A percentile compares a stretch with the other conserved stretches of the same genome.
Evolutionary conservation across 2,329 filamentous ascomycete species (phyloP).

Genomic region (Fusarium floridanum): DNA sequence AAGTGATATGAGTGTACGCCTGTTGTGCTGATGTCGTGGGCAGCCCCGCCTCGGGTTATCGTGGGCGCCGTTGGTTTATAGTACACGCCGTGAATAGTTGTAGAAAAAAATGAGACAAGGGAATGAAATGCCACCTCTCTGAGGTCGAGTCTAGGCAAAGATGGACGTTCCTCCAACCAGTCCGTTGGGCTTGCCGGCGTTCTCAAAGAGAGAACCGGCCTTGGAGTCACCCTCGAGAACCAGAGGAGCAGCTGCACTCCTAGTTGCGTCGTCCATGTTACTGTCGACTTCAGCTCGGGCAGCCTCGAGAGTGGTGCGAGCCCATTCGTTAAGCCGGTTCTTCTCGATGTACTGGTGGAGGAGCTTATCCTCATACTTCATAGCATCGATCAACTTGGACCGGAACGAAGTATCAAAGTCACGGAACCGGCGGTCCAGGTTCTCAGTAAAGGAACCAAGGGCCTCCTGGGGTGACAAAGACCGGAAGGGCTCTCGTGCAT

Average conservation of each 20-base stretch:
- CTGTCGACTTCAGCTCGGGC: slow-evolving; percentile 53
- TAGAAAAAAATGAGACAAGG: neutral
- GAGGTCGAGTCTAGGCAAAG: slow-evolving; percentile 20
- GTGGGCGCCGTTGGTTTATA: slow-evolving; percentile 16
- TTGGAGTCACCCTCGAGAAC: slow-evolving; percentile 17
- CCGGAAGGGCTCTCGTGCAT: slow-evolving; percentile 57
- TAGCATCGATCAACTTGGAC: slow-evolving; percentile 76
- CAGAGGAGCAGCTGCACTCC: slow-evolving; percentile 19
- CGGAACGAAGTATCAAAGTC: slow-evolving; percentile 73
- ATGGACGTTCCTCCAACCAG: slow-evolving; percentile 13
- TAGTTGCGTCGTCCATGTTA: slow-evolving; percentile 50
- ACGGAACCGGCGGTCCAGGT: slow-evolving; percentile 71
- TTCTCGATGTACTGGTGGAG: slow-evolving; percentile 76
- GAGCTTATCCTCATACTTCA: slow-evolving; percentile 77
- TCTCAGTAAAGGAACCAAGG: slow-evolving; percentile 71
- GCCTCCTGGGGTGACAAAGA: slow-evolving; percentile 66
- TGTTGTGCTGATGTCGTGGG: slow-evolving; percentile 18
- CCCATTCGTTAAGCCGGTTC: slow-evolving; percentile 78
- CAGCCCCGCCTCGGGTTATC: neutral
- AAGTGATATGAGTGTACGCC: slow-evolving; percentile 15
- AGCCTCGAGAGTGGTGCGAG: slow-evolving; percentile 54
- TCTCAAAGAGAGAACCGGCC: slow-evolving; percentile 37
- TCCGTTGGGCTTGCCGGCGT: slow-evolving; percentile 26
- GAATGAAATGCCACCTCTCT: neutral
- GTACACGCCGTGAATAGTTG: slow-evolving; percentile 21